Evolutionary conservation across 495 filamentous ascomycete species (phyloP), one percentile per base, ranked within the genome.

Genomic region (Penicillium pulvis): DNA sequence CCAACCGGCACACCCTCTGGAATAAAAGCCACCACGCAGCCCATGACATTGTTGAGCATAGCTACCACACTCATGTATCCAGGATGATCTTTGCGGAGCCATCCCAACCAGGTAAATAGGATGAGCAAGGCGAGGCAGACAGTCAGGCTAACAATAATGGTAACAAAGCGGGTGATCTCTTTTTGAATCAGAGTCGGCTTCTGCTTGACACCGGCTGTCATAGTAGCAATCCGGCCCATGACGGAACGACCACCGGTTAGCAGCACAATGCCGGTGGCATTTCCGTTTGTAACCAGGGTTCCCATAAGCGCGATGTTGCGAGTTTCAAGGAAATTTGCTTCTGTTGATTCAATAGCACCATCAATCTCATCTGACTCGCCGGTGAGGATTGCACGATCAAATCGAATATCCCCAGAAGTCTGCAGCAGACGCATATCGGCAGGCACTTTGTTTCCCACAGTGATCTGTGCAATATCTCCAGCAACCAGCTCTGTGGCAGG

Each of bases 321-420:
- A 19, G 87, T 89, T 66, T 91, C 89, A 30, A 92, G 82, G 62
- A 89, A 91, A 67, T 91, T 91, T 23, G 77, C 71, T 50, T 90
- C 86, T 0, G 84, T 88, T 8, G 71, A 76, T 4, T 90, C 80
- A 9, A 84, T 80, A 3, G 81, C 75, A 6, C 83, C 87, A 8
- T 77, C 74, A 17, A 90, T 70, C 36, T 87, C 86, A 20, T 83
- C 74, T 6, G 87, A 84, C 73, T 90, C 86, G 31, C 86, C 88
- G 6, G 87, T 92, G 5, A 91, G 72, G 44, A 92, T 85, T 1
- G 85, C 82, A 20, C 88, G 79, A 62, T 92, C 89, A 64, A 92
- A 88, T 59, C 85, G 85, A 23, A 84, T 79, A 71, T 91, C 89
- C 0, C 80, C 81, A 0, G 85, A 88, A 41, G 81, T 81, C 28